phyloP scores from a whole-genome alignment of 73 alveolate species.

The Tetrahymena malaccensis region DNA sequence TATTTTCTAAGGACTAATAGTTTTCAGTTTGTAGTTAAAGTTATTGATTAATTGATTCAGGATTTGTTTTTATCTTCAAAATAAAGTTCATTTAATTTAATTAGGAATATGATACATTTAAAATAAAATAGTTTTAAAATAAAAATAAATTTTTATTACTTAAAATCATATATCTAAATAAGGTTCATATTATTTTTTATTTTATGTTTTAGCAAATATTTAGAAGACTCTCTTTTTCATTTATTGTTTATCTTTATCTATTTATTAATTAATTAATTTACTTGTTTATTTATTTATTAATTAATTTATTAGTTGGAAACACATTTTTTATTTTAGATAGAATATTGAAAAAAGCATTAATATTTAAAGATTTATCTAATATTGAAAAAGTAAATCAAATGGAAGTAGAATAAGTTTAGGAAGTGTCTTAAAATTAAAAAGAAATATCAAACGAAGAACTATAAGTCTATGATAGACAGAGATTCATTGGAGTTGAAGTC shows the following conservation, averaged over 20 bases:
- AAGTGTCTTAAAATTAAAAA: background rate
- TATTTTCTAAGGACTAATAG: no score
- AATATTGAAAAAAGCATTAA: background rate
- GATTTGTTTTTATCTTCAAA: no score
- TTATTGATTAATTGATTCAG: no score
- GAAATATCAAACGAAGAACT: background rate
- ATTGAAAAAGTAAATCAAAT: background rate
- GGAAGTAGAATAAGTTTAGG: background rate
- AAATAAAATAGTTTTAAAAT: no score
- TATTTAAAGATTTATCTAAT: background rate
- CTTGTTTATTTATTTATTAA: background rate
- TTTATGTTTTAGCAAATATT: background rate
- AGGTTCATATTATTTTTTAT: background rate
- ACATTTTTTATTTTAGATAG: background rate
- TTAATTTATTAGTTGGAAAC: background rate
- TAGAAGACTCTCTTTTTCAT: background rate
- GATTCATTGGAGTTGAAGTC: constrained; percentile 3
- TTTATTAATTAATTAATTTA: background rate
- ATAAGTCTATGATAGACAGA: constrained; percentile 1
- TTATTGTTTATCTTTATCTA: no score
- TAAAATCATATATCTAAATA: no score
- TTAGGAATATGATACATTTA: no score
- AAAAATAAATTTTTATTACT: no score
- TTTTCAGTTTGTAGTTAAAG: no score
- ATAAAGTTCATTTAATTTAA: no score